Evolutionary conservation across 169 alveolate genomes (phyloP).

Genomic region (Perkinsus olseni): DNA sequence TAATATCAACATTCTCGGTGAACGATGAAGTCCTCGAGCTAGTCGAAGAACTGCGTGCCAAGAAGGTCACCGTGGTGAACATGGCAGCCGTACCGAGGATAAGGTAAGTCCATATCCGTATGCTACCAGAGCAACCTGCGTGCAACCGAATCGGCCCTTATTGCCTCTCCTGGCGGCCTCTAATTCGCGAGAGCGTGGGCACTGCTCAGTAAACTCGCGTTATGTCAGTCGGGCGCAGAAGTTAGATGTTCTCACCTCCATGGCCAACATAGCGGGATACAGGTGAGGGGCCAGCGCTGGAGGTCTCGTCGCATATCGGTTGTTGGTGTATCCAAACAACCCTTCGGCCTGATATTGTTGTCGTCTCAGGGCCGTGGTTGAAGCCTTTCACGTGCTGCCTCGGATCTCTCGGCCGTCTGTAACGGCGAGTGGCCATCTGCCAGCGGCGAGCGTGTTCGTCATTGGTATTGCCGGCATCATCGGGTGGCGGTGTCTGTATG

Average conservation of each 20-base stretch:
- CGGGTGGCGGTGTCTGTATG: constrained; percentile 58
- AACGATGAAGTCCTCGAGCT: not conserved
- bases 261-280: constrained; percentile 76
- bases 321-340: not conserved
- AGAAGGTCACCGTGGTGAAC: constrained; percentile 15
- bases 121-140: too few relatives aligned
- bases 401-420: constrained; percentile 59
- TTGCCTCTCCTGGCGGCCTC: too few relatives aligned
- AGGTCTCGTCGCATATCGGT: not conserved
- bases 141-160: too few relatives aligned
- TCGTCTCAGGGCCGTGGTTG: constrained; percentile 59
- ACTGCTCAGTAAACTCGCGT: constrained; percentile 26
- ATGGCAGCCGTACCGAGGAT: constrained; percentile 18
- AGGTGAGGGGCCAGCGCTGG: not conserved
- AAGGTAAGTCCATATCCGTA: constrained; percentile 37
- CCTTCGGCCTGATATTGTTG: too few relatives aligned
- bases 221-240: constrained; percentile 70
- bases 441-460: not conserved
- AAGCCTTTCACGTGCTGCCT: constrained; percentile 64
- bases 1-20: not conserved
- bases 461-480: not conserved
- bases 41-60: not conserved
- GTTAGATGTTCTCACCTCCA: constrained; percentile 64
- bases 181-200: constrained; percentile 58
- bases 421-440: constrained; percentile 71